A percentile compares a stretch with the other conserved stretches of the same genome.
These are phyloP conservation scores for Favolaschia claudopus DNA, from an alignment of 768 basidiomycete genomes.

Conservation along the genomic window DNA sequence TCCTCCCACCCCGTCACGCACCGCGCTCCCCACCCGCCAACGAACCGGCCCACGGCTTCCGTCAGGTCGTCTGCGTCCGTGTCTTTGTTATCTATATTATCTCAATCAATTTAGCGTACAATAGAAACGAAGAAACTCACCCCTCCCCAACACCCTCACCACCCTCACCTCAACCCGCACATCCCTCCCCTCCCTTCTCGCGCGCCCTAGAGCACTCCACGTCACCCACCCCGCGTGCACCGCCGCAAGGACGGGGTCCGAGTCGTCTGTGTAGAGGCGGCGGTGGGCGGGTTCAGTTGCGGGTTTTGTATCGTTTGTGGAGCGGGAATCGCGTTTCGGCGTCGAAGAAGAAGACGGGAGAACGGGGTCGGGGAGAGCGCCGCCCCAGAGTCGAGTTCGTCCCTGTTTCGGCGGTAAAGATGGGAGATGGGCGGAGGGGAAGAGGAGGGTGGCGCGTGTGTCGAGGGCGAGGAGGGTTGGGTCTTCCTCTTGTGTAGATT, in stretches of 20 bases:
- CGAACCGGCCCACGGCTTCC: slow-evolving; percentile 55
- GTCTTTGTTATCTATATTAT: background rate
- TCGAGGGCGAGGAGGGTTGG: slow-evolving; percentile 15
- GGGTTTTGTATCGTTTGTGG: too few species aligned
- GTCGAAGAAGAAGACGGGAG: too few species aligned
- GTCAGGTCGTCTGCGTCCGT: slow-evolving; percentile 9
- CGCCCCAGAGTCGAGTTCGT: slow-evolving; percentile 57
- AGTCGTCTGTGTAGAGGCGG: slow-evolving; percentile 62
- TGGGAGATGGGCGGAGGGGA: slow-evolving; percentile 52
- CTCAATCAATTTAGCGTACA: too few species aligned
- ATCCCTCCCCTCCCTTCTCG: slow-evolving; percentile 42
- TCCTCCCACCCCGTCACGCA: slow-evolving; percentile 36
- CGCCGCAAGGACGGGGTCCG: slow-evolving; percentile 54
- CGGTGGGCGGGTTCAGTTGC: too few species aligned
- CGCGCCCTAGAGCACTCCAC: slow-evolving; percentile 50
- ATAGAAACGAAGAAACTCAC: too few species aligned
- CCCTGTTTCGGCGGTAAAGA: slow-evolving; percentile 39
- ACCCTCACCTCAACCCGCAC: slow-evolving; percentile 49
- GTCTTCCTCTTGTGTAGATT: background rate
- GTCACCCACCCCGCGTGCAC: slow-evolving; percentile 56
- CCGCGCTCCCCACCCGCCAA: slow-evolving; percentile 54
- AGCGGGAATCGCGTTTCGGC: too few species aligned
- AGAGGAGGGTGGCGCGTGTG: slow-evolving; percentile 43
- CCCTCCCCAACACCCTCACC: slow-evolving; percentile 39
- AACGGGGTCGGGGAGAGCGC: too few species aligned